phyloP scores from a whole-genome alignment of 768 basidiomycete species.

The Trametes cinnabarina region DNA sequence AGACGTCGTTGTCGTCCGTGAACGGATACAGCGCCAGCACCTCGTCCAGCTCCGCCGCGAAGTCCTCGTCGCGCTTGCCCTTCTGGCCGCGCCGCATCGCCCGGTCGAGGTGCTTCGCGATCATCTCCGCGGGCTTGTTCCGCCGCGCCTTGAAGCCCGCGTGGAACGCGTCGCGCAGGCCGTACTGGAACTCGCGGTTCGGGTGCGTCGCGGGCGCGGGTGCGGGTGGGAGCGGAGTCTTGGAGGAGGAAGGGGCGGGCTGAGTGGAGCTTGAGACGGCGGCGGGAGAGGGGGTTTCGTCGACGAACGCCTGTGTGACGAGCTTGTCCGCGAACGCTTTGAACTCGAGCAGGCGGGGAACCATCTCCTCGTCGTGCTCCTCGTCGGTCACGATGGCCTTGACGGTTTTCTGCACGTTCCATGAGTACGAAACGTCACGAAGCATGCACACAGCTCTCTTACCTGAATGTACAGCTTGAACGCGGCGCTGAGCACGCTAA shows the following conservation, averaged over 20 bases:
- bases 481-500: slow-evolving; percentile 52
- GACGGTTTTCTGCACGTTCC: slow-evolving; percentile 47
- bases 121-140: slow-evolving; percentile 88
- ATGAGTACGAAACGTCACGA: neutral
- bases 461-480: slow-evolving; percentile 67
- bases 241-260: neutral
- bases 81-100: slow-evolving; percentile 88
- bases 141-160: slow-evolving; percentile 71
- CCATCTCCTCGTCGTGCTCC: slow-evolving; percentile 72
- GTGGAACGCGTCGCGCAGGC: slow-evolving; percentile 68
- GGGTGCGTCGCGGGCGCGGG: slow-evolving; percentile 27
- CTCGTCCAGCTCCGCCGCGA: slow-evolving; percentile 59
- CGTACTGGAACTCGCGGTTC: slow-evolving; percentile 62
- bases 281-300: slow-evolving; percentile 30
- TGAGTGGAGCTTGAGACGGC: neutral
- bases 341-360: slow-evolving; percentile 65
- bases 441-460: neutral
- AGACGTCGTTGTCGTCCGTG: slow-evolving; percentile 92
- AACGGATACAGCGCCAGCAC: slow-evolving; percentile 78
- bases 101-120: slow-evolving; percentile 86
- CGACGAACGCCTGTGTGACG: slow-evolving; percentile 51
- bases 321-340: slow-evolving; percentile 56
- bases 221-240: slow-evolving; percentile 34
- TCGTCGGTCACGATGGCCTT: slow-evolving; percentile 62
- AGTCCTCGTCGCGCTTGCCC: slow-evolving; percentile 57